phyloP scores from a whole-genome alignment of 2,329 filamentous ascomycete genomes.

The Amesomyces nigricolor region DNA sequence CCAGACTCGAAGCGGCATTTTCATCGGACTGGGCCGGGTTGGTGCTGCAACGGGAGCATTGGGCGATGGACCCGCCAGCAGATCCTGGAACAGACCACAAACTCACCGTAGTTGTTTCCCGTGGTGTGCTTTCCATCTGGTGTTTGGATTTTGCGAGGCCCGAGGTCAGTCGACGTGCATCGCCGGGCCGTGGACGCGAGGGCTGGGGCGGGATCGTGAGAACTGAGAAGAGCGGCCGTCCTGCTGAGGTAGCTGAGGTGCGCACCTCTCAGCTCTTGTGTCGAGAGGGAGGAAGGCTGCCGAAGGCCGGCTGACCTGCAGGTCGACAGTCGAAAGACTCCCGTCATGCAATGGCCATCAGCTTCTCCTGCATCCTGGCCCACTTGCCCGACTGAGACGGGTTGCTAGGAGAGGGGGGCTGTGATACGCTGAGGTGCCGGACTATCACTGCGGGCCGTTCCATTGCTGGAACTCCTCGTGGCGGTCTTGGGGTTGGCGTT shows the following conservation, averaged over 20 bases:
- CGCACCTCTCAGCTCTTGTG: no score
- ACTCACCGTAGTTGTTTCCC: no score
- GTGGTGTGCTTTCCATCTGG: not conserved
- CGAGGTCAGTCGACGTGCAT: no score
- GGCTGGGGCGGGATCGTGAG: no score
- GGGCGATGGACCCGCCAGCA: not conserved
- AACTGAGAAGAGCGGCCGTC: no score
- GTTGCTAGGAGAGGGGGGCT: not conserved
- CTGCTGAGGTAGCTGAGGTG: no score
- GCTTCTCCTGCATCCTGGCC: slow-evolving; percentile 11
- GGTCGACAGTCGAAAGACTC: not conserved
- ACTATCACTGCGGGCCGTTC: slow-evolving; percentile 15
- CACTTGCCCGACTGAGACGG: slow-evolving; percentile 14
- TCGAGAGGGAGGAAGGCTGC: not conserved
- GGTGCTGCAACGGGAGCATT: slow-evolving; percentile 2
- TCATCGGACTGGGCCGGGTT: not conserved
- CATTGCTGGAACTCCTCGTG: slow-evolving; percentile 10
- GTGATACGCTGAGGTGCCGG: slow-evolving; percentile 9
- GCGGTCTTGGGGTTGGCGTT: not conserved
- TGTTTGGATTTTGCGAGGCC: not conserved
- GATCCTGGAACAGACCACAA: not conserved
- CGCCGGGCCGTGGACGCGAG: no score
- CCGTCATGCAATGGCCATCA: not conserved
- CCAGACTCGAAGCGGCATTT: slow-evolving; percentile 9
- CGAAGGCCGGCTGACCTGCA: not conserved